Base-by-base conservation (phyloP, 23 red algal genomes). In the Gracilariopsis chorda region DNA sequence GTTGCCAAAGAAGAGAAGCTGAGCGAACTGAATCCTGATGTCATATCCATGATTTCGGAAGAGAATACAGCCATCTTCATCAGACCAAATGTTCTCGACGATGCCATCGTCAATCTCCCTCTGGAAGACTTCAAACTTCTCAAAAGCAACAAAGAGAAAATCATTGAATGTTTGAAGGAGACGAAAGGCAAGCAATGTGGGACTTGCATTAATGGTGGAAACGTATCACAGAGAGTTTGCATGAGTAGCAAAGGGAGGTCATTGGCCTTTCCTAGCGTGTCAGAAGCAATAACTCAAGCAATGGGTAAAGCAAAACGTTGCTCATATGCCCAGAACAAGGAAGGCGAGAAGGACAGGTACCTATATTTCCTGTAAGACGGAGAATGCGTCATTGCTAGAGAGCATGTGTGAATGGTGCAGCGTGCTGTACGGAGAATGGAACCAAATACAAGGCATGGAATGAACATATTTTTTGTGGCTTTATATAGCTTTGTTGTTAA, bases 211-310 rank as follows among this genome's bases (percentile, higher is more conserved):
- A 86, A 23, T 11, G 82, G 82, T 25, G 62, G 57, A 39, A 86
- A 86, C 3, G 58, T 71, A 35, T 51, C 63, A 23, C 82, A 86
- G 21, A 86, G 62, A 8, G 82, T 70, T 53, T 86, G 82, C 82
- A 86, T 86, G 24, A 86, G 60, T 14, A 86, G 10, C 57, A 86
- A 65, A 28, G 82, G 82, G 17, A 86, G 35, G 17, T 46, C 61
- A 21, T 84, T 84, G 4, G 80, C 80, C 42, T 84, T 84, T n/a
- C 80, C 80, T 8, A 84, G 63, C 30, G 63, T 42, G 28, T 65
- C 80, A 6, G 8, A n/a, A 0, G 80, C 80, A 48, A 84, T 48
- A 32, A 84, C 12, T 47, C 41, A 41, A 14, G 80, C 69, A 32
- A 84, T 49, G 11, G 80, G 80, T 47, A 65, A 14, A 33, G 80